These are phyloP conservation scores for Talaromyces sp. DNA, from an alignment of 2,329 filamentous ascomycete genomes.

Conservation along the genomic window DNA sequence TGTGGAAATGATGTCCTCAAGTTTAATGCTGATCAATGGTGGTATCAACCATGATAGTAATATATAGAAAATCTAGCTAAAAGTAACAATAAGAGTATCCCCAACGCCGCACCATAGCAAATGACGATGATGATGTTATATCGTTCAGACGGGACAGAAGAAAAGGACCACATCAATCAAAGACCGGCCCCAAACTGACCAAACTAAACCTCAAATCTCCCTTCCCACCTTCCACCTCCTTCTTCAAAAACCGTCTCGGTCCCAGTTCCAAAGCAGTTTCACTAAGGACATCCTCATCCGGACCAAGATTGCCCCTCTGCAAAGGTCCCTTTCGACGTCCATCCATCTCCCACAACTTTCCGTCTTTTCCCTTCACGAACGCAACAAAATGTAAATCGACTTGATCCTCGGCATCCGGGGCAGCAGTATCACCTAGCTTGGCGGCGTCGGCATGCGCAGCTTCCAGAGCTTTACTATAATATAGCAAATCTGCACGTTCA, in stretches of 20 bases:
- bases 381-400: conserved; percentile 96
- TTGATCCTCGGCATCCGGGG: conserved; percentile 70
- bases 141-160: not conserved
- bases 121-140: not conserved
- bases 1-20: conserved; percentile 60
- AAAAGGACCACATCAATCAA: conserved; percentile 35
- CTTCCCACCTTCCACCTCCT: conserved; percentile 54
- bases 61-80: conserved; percentile 26
- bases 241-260: conserved; percentile 55
- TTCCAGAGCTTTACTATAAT: conserved; percentile 70
- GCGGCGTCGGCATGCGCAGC: conserved; percentile 74
- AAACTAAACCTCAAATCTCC: conserved; percentile 57
- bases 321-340: conserved; percentile 68
- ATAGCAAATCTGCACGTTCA: conserved; percentile 67
- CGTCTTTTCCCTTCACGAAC: conserved; percentile 73
- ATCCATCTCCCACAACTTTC: conserved; percentile 75
- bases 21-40: conserved; percentile 53
- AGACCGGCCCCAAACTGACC: conserved; percentile 53
- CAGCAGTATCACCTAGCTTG: conserved; percentile 67
- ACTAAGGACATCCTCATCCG: conserved; percentile 67
- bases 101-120: conserved; percentile 2
- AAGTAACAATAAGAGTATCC: not conserved
- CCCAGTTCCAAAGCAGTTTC: conserved; percentile 69
- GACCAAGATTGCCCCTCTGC: conserved; percentile 56
- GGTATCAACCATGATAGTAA: conserved; percentile 29